These are phyloP conservation scores for Penicillium egyptiacum DNA, from an alignment of 495 filamentous ascomycete species.

Conservation along the genomic window DNA sequence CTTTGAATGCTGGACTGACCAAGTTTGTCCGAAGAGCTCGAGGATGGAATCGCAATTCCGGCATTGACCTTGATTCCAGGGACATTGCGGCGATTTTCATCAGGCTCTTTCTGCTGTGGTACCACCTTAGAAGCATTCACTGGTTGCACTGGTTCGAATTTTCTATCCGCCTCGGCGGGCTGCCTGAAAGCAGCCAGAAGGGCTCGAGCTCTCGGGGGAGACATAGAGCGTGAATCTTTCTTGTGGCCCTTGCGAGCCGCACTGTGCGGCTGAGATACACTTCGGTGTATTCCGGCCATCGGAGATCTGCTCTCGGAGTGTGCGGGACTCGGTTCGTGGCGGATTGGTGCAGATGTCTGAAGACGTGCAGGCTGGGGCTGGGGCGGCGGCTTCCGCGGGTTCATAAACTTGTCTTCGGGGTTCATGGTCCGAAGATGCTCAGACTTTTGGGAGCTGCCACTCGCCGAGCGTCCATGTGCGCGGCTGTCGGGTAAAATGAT, in stretches of 20 bases:
- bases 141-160: conserved; percentile 9
- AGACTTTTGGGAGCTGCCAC: conserved; percentile 37
- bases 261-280: conserved; percentile 41
- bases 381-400: conserved; percentile 63
- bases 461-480: conserved; percentile 37
- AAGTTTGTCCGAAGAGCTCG: conserved; percentile 7
- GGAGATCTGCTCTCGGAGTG: conserved; percentile 34
- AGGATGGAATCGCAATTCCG: conserved; percentile 10
- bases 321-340: conserved; percentile 35
- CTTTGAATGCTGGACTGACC: conserved; percentile 34
- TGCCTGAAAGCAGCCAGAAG: conserved; percentile 40
- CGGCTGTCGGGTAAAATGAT: conserved; percentile 57
- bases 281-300: conserved; percentile 26
- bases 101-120: not conserved
- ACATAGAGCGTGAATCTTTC: conserved; percentile 43
- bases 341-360: conserved; percentile 56
- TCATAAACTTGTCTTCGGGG: conserved; percentile 71
- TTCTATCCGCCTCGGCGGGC: conserved; percentile 17
- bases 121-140: conserved; percentile 5
- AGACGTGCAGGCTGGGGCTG: conserved; percentile 50
- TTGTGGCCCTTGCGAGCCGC: conserved; percentile 24
- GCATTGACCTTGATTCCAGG: conserved; percentile 22
- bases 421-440: conserved; percentile 69
- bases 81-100: conserved; percentile 16
- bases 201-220: conserved; percentile 40